Evolutionary conservation across 2,329 filamentous ascomycete species (phyloP).

Genomic region (Ambrosiella beaveri): DNA sequence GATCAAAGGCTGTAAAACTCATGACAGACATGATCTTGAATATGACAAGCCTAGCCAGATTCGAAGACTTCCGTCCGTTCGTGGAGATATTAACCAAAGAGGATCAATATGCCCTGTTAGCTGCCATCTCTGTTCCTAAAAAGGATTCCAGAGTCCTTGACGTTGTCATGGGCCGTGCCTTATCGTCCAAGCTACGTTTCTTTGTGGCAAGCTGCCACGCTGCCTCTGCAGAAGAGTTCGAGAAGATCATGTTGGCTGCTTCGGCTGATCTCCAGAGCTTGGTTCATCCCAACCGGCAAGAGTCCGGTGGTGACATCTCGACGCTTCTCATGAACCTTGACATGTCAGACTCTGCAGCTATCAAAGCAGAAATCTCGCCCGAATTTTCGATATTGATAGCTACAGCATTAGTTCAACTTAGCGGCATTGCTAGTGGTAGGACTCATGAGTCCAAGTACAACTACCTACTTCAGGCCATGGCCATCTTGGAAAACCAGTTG

Average conservation of each 20-base stretch:
- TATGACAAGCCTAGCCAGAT: conserved; percentile 7
- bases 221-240: conserved; percentile 27
- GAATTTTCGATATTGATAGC: conserved; percentile 13
- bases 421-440: conserved; percentile 1
- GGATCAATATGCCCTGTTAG: conserved; percentile 12
- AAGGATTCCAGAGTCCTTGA: conserved; percentile 19
- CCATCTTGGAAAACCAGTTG: conserved; percentile 33
- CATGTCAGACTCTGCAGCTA: conserved; percentile 3
- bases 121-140: conserved; percentile 23
- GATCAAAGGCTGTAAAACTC: not conserved
- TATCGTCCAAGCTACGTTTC: conserved; percentile 14
- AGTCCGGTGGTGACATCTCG: conserved; percentile 13
- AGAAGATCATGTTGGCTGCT: conserved; percentile 18
- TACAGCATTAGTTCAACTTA: conserved; percentile 8
- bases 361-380: conserved; percentile 11
- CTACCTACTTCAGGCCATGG: conserved; percentile 29
- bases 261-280: conserved; percentile 6
- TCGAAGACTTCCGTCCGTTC: conserved; percentile 12
- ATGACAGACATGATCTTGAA: conserved; percentile 12
- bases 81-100: conserved; percentile 7
- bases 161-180: conserved; percentile 6
- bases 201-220: conserved; percentile 31
- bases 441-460: conserved; percentile 5
- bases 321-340: conserved; percentile 5
- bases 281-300: not conserved